Base-by-base conservation (phyloP, 495 filamentous ascomycete genomes). In the Aspergillus carlsbadensis region DNA sequence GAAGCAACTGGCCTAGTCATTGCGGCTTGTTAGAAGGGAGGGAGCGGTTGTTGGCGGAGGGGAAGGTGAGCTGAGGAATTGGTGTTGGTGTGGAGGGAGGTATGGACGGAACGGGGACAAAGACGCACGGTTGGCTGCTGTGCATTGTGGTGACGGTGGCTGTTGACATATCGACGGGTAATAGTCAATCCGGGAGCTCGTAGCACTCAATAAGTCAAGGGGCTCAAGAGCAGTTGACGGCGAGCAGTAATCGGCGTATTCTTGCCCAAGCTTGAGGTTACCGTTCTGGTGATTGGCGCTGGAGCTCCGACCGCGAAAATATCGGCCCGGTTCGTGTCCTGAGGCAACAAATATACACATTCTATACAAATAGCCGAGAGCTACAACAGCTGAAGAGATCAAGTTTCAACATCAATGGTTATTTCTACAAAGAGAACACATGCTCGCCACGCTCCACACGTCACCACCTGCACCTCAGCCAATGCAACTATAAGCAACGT, bases 1-100 rank as follows among this genome's bases (percentile, higher is more conserved):
- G 93, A 91, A 42, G 89, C 79, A 58, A 86, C 87, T 2, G 92
- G 92, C 5, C 86, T 89, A 63, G 24, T 5, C 18, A 44, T 22
- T 29, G 21, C n/a, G 20, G 26, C 39, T 34, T 43, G 44, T 46
- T 60, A 31, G 44, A 18, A 39, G 17, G 13, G 13, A 24, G n/a
- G n/a, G n/a, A n/a, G n/a, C n/a, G n/a, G 14, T 22, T 5, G 20
- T 11, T 5, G 35, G 20, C 21, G n/a, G 17, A 33, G 42, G 36
- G n/a, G 29, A 21, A 22, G 37, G 36, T 22, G 42, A 29, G 35
- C 52, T n/a, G 56, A 55, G 63, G 18, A 18, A 20, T 41, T 52
- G 55, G 52, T 46, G 14, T 47, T 31, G 3, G 13, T 31, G 35
- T 36, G 33, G 18, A 21, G 57, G 41, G 15, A 37, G 33, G 26